Conservation (phyloP, 768 basidiomycete species). For the Kwoniella mangroviensis region DNA sequence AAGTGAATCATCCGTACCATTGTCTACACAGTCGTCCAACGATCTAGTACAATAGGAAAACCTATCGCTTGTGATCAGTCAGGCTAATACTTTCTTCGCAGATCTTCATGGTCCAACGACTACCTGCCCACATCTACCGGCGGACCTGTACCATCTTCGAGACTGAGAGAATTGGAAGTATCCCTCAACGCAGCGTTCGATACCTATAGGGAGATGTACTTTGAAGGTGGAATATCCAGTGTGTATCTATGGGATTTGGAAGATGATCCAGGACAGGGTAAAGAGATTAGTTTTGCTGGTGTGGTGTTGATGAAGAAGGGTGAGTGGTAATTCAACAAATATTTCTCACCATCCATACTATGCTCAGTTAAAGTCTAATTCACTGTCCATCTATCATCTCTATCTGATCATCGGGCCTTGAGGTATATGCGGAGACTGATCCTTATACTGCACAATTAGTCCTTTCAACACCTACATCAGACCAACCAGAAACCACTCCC, state of each 20-base stretch:
- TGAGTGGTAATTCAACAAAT: slow-evolving; percentile 59
- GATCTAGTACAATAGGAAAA: no score
- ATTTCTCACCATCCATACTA: no score
- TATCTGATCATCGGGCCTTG: no score
- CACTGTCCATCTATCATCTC: no score
- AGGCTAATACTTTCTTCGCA: slow-evolving; percentile 53
- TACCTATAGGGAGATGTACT: slow-evolving; percentile 98
- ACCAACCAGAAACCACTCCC: slow-evolving; percentile 31
- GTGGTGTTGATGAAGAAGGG: slow-evolving; percentile 96
- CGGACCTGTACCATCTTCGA: slow-evolving; percentile 80
- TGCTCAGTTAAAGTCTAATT: no score
- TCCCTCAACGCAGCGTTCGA: slow-evolving; percentile 95
- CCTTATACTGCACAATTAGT: slow-evolving; percentile 4
- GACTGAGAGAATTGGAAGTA: slow-evolving; percentile 87
- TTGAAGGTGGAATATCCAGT: slow-evolving; percentile 94
- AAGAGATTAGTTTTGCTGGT: slow-evolving; percentile 77
- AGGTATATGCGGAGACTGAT: background rate
- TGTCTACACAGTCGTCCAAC: no score
- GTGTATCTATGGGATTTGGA: slow-evolving; percentile 99
- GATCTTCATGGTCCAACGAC: slow-evolving; percentile 98
- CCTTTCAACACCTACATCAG: slow-evolving; percentile 23
- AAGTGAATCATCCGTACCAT: no score
- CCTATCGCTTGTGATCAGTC: background rate
- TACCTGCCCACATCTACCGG: slow-evolving; percentile 90
- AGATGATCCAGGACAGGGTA: slow-evolving; percentile 64